Evolutionary conservation across 2,329 filamentous ascomycete species (phyloP).

Genomic region (Penicillium sp.): DNA sequence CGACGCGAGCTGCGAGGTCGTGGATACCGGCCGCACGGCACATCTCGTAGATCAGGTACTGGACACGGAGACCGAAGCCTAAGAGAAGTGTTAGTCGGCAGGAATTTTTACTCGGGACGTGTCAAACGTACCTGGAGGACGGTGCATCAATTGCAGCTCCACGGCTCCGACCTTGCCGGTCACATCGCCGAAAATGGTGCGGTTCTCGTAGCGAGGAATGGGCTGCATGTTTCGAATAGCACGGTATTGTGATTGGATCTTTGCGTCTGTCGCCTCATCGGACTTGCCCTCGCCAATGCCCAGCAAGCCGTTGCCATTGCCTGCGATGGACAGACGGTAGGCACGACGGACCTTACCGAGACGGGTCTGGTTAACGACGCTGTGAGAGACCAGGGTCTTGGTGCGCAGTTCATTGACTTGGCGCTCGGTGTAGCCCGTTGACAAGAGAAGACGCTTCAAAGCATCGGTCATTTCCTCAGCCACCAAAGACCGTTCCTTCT

Average conservation of each 20-base stretch:
- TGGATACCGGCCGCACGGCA: constrained; percentile 78
- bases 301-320: constrained; percentile 77
- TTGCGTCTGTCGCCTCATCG: constrained; percentile 62
- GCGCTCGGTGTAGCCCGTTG: constrained; percentile 49
- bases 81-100: constrained; percentile 3
- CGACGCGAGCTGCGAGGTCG: constrained; percentile 77
- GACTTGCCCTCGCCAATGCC: constrained; percentile 89
- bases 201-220: constrained; percentile 81
- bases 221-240: constrained; percentile 91
- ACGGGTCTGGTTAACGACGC: constrained; percentile 87
- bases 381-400: constrained; percentile 68
- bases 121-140: constrained; percentile 74
- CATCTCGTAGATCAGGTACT: constrained; percentile 90
- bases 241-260: constrained; percentile 66
- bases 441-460: constrained; percentile 50
- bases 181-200: constrained; percentile 84
- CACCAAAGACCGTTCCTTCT: constrained; percentile 25
- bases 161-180: constrained; percentile 82
- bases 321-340: constrained; percentile 74
- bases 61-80: constrained; percentile 93
- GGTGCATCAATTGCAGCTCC: constrained; percentile 70
- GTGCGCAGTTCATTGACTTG: constrained; percentile 52
- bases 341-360: constrained; percentile 81
- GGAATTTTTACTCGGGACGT: neutral
- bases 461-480: constrained; percentile 34